Percentiles rank a stretch among this genome's conserved stretches.
Evolutionary conservation across 2,329 filamentous ascomycete genomes (phyloP).

Genomic region (Fusarium begoniae): DNA sequence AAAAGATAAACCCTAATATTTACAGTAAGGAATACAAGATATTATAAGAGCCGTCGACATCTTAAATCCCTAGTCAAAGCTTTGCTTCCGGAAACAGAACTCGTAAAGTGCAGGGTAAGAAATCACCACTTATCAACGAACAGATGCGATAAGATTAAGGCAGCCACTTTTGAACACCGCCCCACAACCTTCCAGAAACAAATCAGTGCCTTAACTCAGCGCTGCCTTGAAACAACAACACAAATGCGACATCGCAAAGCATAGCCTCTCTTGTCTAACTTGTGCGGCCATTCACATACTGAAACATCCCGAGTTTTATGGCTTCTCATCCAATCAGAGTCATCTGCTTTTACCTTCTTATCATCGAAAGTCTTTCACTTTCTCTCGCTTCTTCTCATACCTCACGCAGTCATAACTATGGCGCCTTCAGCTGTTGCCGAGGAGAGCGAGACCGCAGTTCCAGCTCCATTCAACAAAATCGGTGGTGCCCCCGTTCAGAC

Average conservation of each 20-base stretch:
- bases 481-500: background rate
- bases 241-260: background rate
- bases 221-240: background rate
- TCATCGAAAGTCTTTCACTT: background rate
- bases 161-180: background rate
- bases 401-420: background rate
- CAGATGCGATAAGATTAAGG: background rate
- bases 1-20: accelerated
- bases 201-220: background rate
- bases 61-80: background rate
- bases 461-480: background rate
- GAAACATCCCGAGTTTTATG: accelerated
- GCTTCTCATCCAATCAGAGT: accelerated
- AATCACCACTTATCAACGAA: background rate
- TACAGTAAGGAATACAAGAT: background rate
- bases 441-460: background rate
- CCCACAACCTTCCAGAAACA: background rate
- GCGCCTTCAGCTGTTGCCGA: background rate
- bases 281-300: accelerated
- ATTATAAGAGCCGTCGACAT: background rate
- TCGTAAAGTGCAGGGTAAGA: background rate
- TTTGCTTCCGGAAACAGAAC: background rate
- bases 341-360: accelerated
- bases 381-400: background rate
- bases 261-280: too few relatives aligned